phyloP scores from a whole-genome alignment of 2,329 filamentous ascomycete genomes.

The Venturiaceae sp. region DNA sequence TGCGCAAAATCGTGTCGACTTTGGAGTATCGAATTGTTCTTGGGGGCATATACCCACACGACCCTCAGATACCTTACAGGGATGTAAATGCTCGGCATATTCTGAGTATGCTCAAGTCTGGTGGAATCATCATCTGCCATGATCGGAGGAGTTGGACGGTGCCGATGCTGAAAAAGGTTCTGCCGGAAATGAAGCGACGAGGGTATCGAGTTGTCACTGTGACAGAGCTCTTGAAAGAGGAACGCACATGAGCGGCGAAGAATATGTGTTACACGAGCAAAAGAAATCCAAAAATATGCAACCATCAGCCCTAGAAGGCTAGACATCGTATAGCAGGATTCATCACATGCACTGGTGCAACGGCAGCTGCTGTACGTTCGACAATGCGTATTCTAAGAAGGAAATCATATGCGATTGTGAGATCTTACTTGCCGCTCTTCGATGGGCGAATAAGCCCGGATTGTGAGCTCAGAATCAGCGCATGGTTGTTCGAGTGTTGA shows the following conservation, averaged over 20 bases:
- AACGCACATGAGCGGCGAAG: slow-evolving; percentile 13
- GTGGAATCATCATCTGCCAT: slow-evolving; percentile 77
- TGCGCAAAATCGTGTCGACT: slow-evolving; percentile 50
- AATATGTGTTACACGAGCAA: neutral
- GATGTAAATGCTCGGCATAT: slow-evolving; percentile 68
- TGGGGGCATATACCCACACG: slow-evolving; percentile 80
- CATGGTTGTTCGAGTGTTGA: no score
- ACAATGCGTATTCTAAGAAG: neutral
- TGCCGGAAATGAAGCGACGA: slow-evolving; percentile 59
- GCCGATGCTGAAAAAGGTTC: slow-evolving; percentile 63
- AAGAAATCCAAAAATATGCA: no score
- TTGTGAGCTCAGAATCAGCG: neutral
- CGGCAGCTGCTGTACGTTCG: neutral
- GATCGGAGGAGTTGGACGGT: slow-evolving; percentile 75
- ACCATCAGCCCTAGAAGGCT: no score
- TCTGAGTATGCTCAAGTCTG: slow-evolving; percentile 66
- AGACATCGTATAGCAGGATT: neutral
- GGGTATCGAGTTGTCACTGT: slow-evolving; percentile 67
- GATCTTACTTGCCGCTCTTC: neutral
- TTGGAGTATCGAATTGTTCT: slow-evolving; percentile 67
- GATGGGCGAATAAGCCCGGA: neutral
- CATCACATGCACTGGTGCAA: neutral
- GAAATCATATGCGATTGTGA: neutral
- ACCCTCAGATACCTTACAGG: slow-evolving; percentile 69
- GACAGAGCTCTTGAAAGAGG: slow-evolving; percentile 48